Percentiles rank a stretch among this genome's conserved stretches.
These are phyloP conservation scores for Entoloma clypeatum DNA, from an alignment of 1,284 basidiomycete species.

Conservation along the genomic window DNA sequence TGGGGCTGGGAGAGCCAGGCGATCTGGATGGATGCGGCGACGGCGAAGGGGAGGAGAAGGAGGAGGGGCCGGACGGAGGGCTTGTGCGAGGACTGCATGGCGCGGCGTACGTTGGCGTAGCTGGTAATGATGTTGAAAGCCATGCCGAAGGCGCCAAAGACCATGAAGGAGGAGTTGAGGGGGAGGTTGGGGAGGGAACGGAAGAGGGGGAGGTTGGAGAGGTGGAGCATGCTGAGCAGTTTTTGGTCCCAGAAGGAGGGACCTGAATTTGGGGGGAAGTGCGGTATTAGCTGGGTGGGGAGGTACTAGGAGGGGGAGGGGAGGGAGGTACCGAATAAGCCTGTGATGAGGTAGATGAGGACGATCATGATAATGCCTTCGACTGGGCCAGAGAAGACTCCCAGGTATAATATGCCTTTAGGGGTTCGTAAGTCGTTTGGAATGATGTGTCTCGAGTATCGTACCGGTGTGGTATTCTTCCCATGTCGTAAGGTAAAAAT, in stretches of 20 bases:
- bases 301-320: not conserved
- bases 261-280: constrained; percentile 47
- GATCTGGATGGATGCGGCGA: constrained; percentile 68
- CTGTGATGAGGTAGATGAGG: constrained; percentile 75
- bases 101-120: constrained; percentile 72
- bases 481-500: constrained; percentile 97
- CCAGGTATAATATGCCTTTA: constrained; percentile 79
- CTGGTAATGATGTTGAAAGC: constrained; percentile 80
- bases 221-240: constrained; percentile 57
- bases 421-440: constrained; percentile 1
- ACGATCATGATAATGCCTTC: constrained; percentile 93
- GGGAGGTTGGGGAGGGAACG: constrained; percentile 61
- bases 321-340: constrained; percentile 53
- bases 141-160: constrained; percentile 73
- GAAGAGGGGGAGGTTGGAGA: constrained; percentile 52
- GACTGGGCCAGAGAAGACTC: constrained; percentile 94
- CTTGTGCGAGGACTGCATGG: constrained; percentile 28
- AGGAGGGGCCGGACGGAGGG: constrained; percentile 57
- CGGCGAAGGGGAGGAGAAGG: constrained; percentile 77
- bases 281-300: constrained; percentile 1
- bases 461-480: constrained; percentile 94
- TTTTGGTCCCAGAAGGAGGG: constrained; percentile 83
- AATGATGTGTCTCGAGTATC: constrained; percentile 13
- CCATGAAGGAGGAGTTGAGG: constrained; percentile 87
- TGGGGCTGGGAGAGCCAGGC: constrained; percentile 76